Conservation (phyloP, 2,329 filamentous ascomycete genomes). For the Cordyceps javanica region DNA sequence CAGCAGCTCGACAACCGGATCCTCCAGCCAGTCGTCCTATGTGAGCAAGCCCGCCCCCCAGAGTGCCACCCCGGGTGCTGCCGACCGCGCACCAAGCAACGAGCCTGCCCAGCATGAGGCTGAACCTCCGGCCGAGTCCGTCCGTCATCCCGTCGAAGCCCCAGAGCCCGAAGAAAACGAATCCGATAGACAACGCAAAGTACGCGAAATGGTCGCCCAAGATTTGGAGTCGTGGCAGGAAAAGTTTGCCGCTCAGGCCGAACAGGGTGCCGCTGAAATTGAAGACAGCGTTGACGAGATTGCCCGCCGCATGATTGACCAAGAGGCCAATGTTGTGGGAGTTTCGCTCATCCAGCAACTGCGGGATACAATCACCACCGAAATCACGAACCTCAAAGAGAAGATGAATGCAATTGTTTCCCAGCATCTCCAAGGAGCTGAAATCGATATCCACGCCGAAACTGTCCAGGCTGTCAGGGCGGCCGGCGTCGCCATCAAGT, state of each 20-base stretch:
- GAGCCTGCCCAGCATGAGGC: constrained; percentile 13
- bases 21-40: constrained; percentile 22
- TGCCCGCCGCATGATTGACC: constrained; percentile 47
- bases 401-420: constrained; percentile 60
- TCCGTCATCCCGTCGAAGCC: constrained; percentile 32
- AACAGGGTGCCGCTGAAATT: constrained; percentile 71
- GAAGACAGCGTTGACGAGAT: constrained; percentile 61
- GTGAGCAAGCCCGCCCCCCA: constrained; percentile 29
- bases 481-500: constrained; percentile 68
- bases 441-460: constrained; percentile 35
- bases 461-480: constrained; percentile 49
- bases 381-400: constrained; percentile 59
- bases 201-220: constrained; percentile 62
- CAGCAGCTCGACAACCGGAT: not conserved
- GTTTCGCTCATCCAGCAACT: constrained; percentile 62
- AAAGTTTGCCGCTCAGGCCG: constrained; percentile 79
- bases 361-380: constrained; percentile 57
- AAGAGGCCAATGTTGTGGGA: constrained; percentile 60
- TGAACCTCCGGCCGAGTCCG: constrained; percentile 14
- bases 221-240: constrained; percentile 83
- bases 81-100: not conserved
- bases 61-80: constrained; percentile 19
- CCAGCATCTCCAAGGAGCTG: constrained; percentile 44
- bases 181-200: constrained; percentile 49
- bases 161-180: constrained; percentile 42